Percentiles rank a stretch among this genome's conserved stretches.
Evolutionary conservation across 208 protist species (phyloP).

Genomic region (Novymonas esmeraldas): DNA sequence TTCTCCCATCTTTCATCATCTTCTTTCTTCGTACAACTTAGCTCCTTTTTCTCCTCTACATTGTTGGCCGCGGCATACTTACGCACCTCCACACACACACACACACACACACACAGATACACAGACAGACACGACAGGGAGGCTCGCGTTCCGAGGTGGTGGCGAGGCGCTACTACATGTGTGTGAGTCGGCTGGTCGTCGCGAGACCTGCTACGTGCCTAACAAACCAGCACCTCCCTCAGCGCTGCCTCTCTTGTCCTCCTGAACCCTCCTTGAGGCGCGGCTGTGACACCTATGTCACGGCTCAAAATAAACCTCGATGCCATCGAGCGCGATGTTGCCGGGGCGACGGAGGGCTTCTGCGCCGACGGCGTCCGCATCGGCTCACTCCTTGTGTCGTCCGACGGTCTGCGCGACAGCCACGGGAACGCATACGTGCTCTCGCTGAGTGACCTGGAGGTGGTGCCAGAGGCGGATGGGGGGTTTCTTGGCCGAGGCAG

Average conservation of each 20-base stretch:
- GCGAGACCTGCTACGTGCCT: too few relatives aligned
- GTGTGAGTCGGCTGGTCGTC: too few relatives aligned
- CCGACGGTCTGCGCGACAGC: constrained; percentile 68
- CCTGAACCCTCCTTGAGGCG: too few relatives aligned
- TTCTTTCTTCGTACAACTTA: constrained; percentile 1
- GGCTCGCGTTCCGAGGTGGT: neutral
- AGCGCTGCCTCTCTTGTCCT: too few relatives aligned
- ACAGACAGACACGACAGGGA: too few relatives aligned
- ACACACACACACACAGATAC: too few relatives aligned
- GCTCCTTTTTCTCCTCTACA: neutral
- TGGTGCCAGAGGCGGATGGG: constrained; percentile 47
- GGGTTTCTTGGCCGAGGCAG: constrained; percentile 82
- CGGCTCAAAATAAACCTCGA: constrained; percentile 83
- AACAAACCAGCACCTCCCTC: too few relatives aligned
- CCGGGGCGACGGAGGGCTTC: constrained; percentile 46
- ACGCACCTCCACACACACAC: too few relatives aligned
- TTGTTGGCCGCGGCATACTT: too few relatives aligned
- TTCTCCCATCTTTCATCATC: neutral
- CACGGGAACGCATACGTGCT: constrained; percentile 64
- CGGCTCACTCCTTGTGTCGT: constrained; percentile 75
- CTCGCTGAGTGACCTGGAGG: constrained; percentile 74
- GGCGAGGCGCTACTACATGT: neutral
- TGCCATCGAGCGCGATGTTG: constrained; percentile 53
- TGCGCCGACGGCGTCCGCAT: constrained; percentile 67
- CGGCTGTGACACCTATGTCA: constrained; percentile 21